These are phyloP conservation scores for Fomes fomentarius DNA, from an alignment of 1,284 basidiomycete species.

Conservation along the genomic window DNA sequence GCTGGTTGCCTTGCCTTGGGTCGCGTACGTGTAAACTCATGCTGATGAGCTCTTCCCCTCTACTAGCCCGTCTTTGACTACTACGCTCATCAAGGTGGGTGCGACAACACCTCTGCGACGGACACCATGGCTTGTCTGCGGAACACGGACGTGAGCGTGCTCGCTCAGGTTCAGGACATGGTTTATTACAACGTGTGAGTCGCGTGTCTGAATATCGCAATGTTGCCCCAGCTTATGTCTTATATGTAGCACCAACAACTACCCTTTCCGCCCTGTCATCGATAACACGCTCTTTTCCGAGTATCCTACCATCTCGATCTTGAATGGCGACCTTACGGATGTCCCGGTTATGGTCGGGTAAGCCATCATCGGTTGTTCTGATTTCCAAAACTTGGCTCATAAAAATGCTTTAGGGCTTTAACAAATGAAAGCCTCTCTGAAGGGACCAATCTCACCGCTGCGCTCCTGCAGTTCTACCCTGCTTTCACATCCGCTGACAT, in stretches of 20 bases:
- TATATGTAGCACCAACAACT: too few species aligned
- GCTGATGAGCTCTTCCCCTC: too few species aligned
- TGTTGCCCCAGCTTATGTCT: too few species aligned
- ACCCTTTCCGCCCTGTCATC: constrained; percentile 43
- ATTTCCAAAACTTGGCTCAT: too few species aligned
- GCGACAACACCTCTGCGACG: constrained; percentile 39
- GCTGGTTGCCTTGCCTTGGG: too few species aligned
- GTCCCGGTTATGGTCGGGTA: constrained; percentile 64
- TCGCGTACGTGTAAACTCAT: too few species aligned
- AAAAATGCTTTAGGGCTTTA: too few species aligned
- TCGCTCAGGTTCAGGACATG: constrained; percentile 57
- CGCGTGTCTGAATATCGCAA: constrained; percentile 1
- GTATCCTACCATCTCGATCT: constrained; percentile 49
- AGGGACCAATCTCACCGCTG: constrained; percentile 38
- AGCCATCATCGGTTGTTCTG: too few species aligned
- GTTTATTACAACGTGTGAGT: constrained; percentile 34
- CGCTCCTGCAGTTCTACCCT: constrained; percentile 48
- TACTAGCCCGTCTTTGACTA: constrained; percentile 53
- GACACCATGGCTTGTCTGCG: constrained; percentile 50
- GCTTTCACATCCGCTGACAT: constrained; percentile 43
- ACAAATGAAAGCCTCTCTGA: constrained; percentile 57
- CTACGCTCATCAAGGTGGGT: constrained; percentile 51
- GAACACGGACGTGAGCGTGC: constrained; percentile 48
- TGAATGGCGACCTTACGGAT: constrained; percentile 44
- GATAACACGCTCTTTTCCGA: constrained; percentile 53